Base-by-base conservation (phyloP, 179 eudicot species). In the Pouteria campechiana region DNA sequence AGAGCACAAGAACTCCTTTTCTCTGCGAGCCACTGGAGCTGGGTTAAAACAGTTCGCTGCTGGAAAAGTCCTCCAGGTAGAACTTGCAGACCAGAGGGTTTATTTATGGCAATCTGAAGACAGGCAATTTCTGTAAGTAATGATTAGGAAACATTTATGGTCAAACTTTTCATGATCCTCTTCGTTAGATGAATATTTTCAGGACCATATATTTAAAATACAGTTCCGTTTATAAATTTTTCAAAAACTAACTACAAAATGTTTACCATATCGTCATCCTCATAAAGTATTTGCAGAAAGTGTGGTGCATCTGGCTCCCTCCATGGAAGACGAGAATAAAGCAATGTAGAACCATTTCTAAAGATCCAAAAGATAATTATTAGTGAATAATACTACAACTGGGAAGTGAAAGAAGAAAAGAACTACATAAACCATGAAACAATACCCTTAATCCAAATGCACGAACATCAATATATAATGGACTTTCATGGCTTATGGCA, bases 51-150 rank as follows among this genome's bases (percentile, higher is more conserved):
- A 55, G 98, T 90, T 25, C 90, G 83, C 57, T 90, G 98, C 72
- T 90, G 98, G 64, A 85, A 90, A 46, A 86, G 70, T 46, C 98
- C 95, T 60, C 98, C 98, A 50, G 95, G 78, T 47, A 86, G 61
- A 58, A 90, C 98, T 79, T 90, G 95, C 70, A 86, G 68, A 32
- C 95, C 93, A 35, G 95, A 70, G 24, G 89, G 78, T 67, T 86
- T 83, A 73, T 86, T 76, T 29, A 90, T 35, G 50, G 82, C 94
- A 68, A 90, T 74, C 98, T 90, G 75, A 44, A 57, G 6, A 48
- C 2, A 54, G 21, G 12, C 16, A 49, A n/a, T n/a, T n/a, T n/a
- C n/a, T n/a, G 31, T 7, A 31, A 7, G 15, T 3, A 42, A 41
- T 13, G 32, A 24, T 19, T 32, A 19, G 36, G 25, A 35, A 22